These are phyloP conservation scores for Voacanga thouarsii DNA, from an alignment of 257 asterid species.

Conservation along the genomic window DNA sequence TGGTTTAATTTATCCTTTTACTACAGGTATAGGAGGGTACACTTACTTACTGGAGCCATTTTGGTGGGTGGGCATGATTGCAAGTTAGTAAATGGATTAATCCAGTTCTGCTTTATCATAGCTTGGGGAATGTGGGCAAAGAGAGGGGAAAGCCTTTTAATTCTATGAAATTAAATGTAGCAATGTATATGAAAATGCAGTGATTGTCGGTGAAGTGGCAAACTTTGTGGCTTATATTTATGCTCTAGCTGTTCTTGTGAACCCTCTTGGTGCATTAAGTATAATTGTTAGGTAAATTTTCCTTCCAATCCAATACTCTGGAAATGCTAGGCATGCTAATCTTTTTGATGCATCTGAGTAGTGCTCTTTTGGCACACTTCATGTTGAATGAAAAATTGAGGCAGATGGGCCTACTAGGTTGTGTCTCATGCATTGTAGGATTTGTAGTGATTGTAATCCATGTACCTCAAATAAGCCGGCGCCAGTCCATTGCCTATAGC, in stretches of 20 bases:
- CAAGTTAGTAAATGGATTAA: slow-evolving; percentile 51
- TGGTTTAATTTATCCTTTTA: not conserved
- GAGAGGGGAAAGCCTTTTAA: not conserved
- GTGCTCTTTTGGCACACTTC: slow-evolving; percentile 45
- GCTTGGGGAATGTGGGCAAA: not conserved
- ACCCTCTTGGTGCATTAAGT: too few species aligned
- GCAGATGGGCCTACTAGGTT: slow-evolving; percentile 34
- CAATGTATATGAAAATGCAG: too few species aligned
- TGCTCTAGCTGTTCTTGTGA: too few species aligned
- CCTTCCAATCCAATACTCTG: slow-evolving; percentile 14
- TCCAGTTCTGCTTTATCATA: not conserved
- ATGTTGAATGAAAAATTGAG: slow-evolving; percentile 40
- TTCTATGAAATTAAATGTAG: too few species aligned
- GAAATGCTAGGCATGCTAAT: slow-evolving; percentile 29
- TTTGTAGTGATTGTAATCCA: slow-evolving; percentile 43
- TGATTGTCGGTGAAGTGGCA: too few species aligned
- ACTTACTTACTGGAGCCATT: slow-evolving; percentile 81
- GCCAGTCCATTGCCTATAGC: too few species aligned
- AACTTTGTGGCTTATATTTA: too few species aligned
- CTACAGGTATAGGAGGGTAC: slow-evolving; percentile 80
- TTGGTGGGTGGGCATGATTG: slow-evolving; percentile 95
- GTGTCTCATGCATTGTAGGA: slow-evolving; percentile 46
- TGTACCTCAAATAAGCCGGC: too few species aligned
- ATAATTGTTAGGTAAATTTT: too few species aligned
- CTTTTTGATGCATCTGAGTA: slow-evolving; percentile 28